phyloP scores from a whole-genome alignment of 2,329 filamentous ascomycete genomes.

The Aspergillus pseudotamarii region DNA sequence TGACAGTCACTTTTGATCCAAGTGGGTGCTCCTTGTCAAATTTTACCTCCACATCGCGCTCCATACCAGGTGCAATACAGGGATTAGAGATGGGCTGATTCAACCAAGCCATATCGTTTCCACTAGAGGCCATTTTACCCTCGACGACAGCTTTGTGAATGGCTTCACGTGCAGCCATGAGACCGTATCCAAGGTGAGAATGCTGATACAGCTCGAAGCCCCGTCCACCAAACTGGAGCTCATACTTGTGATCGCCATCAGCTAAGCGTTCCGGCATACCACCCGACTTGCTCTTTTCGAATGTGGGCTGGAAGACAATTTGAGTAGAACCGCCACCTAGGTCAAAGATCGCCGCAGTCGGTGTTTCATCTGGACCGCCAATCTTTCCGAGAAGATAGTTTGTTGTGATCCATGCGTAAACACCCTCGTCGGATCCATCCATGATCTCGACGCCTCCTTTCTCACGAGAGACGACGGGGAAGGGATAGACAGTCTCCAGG shows the following conservation, averaged over 20 bases:
- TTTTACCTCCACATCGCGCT: conserved; percentile 71
- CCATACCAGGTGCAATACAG: conserved; percentile 81
- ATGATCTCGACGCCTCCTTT: conserved; percentile 92
- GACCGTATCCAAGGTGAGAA: conserved; percentile 93
- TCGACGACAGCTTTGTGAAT: conserved; percentile 77
- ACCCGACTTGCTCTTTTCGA: conserved; percentile 70
- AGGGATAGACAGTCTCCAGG: conserved; percentile 87
- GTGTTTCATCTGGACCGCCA: conserved; percentile 83
- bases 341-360: conserved; percentile 93
- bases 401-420: conserved; percentile 98
- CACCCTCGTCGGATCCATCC: conserved; percentile 95
- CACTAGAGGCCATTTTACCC: conserved; percentile 66
- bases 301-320: conserved; percentile 97
- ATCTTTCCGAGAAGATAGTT: conserved; percentile 99
- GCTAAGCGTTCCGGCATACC: conserved; percentile 84
- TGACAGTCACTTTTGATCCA: conserved; percentile 68
- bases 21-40: conserved; percentile 68
- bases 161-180: conserved; percentile 91
- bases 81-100: conserved; percentile 75
- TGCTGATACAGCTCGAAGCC: conserved; percentile 96
- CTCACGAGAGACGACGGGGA: conserved; percentile 85
- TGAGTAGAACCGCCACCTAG: conserved; percentile 96
- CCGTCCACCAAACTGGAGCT: conserved; percentile 84
- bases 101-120: conserved; percentile 68
- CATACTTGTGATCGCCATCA: conserved; percentile 94